These are phyloP conservation scores for Daldinia sp. DNA, from an alignment of 2,329 filamentous ascomycete genomes.

Conservation along the genomic window DNA sequence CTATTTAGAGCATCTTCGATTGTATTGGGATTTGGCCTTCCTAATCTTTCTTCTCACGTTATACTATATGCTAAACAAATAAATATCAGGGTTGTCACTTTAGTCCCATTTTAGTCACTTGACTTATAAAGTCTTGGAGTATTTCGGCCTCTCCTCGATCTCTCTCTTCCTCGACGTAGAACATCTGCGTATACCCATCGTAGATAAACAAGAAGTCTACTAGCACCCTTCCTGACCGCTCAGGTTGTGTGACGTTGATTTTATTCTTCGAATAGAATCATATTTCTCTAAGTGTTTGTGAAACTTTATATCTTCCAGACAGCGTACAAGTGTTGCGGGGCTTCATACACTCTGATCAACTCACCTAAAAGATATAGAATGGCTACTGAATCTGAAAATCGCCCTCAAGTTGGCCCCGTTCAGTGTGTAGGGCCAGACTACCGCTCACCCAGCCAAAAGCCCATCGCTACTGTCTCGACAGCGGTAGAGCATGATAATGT, in stretches of 20 bases:
- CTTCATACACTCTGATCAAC: slow-evolving; percentile 16
- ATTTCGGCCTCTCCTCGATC: slow-evolving; percentile 4
- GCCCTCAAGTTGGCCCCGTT: slow-evolving; percentile 58
- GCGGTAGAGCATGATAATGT: slow-evolving; percentile 87
- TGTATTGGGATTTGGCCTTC: slow-evolving; percentile 13
- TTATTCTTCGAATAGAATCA: slow-evolving; percentile 4
- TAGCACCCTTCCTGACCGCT: slow-evolving; percentile 10
- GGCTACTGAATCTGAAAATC: slow-evolving; percentile 50
- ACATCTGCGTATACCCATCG: slow-evolving; percentile 14
- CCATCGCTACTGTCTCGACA: slow-evolving; percentile 88
- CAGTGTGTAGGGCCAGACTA: slow-evolving; percentile 86
- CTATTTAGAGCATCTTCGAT: slow-evolving; percentile 20
- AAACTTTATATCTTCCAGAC: slow-evolving; percentile 6
- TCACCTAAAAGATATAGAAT: slow-evolving; percentile 52
- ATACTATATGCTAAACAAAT: slow-evolving; percentile 2
- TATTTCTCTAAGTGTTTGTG: background rate
- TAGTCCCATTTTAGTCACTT: slow-evolving; percentile 17
- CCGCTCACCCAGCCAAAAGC: slow-evolving; percentile 79
- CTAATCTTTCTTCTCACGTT: slow-evolving; percentile 21
- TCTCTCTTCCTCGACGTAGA: slow-evolving; percentile 17
- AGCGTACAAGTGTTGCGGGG: background rate
- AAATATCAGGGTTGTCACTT: slow-evolving; percentile 12
- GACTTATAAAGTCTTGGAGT: slow-evolving; percentile 16
- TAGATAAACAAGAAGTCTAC: slow-evolving; percentile 11
- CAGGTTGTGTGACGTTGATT: slow-evolving; percentile 17